Evolutionary conservation across 768 basidiomycete genomes (phyloP).

Genomic region (Boletus fagicola): DNA sequence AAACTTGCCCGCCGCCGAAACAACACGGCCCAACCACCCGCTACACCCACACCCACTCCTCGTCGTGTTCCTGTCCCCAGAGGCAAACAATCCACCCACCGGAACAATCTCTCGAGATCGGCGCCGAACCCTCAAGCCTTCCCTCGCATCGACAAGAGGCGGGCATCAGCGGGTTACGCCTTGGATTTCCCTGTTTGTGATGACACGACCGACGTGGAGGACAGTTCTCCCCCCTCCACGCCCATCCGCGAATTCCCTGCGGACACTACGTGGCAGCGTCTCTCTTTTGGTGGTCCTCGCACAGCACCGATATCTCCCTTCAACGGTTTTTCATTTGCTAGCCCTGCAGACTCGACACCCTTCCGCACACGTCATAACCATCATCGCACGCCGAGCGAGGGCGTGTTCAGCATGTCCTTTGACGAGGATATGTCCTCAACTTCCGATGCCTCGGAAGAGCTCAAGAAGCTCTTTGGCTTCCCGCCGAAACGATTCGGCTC

Average conservation of each 20-base stretch:
- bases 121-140: slow-evolving; percentile 45
- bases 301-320: slow-evolving; percentile 50
- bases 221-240: slow-evolving; percentile 48
- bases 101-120: slow-evolving; percentile 45
- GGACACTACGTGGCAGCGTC: slow-evolving; percentile 33
- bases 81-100: slow-evolving; percentile 12
- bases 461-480: slow-evolving; percentile 36
- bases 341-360: slow-evolving; percentile 34
- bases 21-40: slow-evolving; percentile 29
- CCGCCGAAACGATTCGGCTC: slow-evolving; percentile 31
- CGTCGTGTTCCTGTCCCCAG: slow-evolving; percentile 54
- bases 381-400: slow-evolving; percentile 65
- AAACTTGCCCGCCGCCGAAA: slow-evolving; percentile 62
- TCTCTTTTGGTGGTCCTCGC: slow-evolving; percentile 41
- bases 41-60: slow-evolving; percentile 38
- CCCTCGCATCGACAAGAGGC: slow-evolving; percentile 32
- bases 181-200: slow-evolving; percentile 68
- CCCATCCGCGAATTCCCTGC: slow-evolving; percentile 46
- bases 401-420: slow-evolving; percentile 72
- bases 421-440: slow-evolving; percentile 58
- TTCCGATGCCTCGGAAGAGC: slow-evolving; percentile 40
- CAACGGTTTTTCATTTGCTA: slow-evolving; percentile 41
- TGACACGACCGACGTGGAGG: slow-evolving; percentile 55
- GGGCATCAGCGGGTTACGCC: slow-evolving; percentile 31
- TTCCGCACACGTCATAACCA: slow-evolving; percentile 43